Evolutionary conservation across 2,329 filamentous ascomycete species (phyloP).

Genomic region (Beauveria pseudobassiana): DNA sequence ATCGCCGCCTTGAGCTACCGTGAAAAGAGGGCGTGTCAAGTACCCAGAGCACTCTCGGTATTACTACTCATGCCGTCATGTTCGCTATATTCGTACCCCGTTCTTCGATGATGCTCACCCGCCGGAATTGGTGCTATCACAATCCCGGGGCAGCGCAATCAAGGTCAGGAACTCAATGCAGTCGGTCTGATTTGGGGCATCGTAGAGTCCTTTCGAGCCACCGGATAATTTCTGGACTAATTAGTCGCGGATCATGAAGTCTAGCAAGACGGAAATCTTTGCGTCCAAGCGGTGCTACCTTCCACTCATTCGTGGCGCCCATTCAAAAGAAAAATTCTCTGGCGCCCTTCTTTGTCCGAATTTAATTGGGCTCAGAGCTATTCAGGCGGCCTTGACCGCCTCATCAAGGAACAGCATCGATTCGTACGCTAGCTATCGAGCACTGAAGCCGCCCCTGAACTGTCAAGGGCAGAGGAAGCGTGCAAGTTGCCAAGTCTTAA

Average conservation of each 20-base stretch:
- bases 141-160: neutral
- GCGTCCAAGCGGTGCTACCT: neutral
- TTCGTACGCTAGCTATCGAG: neutral
- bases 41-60: neutral
- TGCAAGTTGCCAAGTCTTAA: neutral
- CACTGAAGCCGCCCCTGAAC: neutral
- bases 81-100: neutral
- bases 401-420: neutral
- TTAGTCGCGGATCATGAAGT: neutral
- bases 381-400: neutral
- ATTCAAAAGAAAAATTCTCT: neutral
- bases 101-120: neutral
- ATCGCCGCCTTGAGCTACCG: neutral
- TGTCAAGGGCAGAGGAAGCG: no score
- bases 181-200: neutral
- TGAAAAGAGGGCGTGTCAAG: neutral
- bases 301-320: neutral
- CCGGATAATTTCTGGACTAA: neutral
- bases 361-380: neutral
- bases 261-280: neutral
- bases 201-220: neutral
- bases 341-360: neutral
- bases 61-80: neutral
- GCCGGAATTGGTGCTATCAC: slow-evolving; percentile 1
- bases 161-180: neutral